Evolutionary conservation across 2,329 filamentous ascomycete genomes (phyloP), one percentile per base, ranked within the genome.

Genomic region (Monosporascus sp.): DNA sequence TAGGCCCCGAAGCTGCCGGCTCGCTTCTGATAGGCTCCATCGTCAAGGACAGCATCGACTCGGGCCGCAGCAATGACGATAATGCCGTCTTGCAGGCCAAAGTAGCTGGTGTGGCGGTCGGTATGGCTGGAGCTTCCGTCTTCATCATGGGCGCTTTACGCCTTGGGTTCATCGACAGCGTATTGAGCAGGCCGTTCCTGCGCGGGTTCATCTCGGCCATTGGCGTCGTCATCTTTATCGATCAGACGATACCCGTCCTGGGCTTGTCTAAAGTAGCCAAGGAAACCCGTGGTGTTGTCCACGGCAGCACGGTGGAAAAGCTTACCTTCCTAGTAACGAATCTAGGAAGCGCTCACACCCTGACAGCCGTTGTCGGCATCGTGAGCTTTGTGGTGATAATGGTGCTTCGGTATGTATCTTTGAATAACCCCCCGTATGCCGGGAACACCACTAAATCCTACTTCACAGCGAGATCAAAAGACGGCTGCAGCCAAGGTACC

Each of bases 201-300:
- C 81, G 94, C 54, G 94, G 94, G 1, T 99, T 99, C 73, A 97
- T 99, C 71, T 96, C 90, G 53, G 94, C 94, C 49, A 95, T 99
- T 67, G 94, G 94, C 48, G 89, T 97, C 52, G 92, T 97, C 59
- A 97, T 99, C 66, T 84, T 95, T 39, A 90, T 97, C 37, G 94
- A 97, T 68, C 94, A 99, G 71, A 75, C 96, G 45, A 89, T 97
- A 50, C 92, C 93, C 0, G 91, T 97, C 70, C 80, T 96, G 62
- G 94, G 94, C 1, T 78, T 99, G 22, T 79, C 78, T 38, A 73
- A 78, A 1, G 71, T 84, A 18, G 89, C 91, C 0, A 83, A 82
- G 50, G 72, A 86, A 17, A 66, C 70, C 2, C 74, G 75, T 2
- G 79, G 81, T n/a, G 82, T 91, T 2, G 82, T 82, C 44, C 93